These are phyloP conservation scores for Fomitopsis palustris DNA, from an alignment of 1,284 basidiomycete genomes.

Conservation along the genomic window DNA sequence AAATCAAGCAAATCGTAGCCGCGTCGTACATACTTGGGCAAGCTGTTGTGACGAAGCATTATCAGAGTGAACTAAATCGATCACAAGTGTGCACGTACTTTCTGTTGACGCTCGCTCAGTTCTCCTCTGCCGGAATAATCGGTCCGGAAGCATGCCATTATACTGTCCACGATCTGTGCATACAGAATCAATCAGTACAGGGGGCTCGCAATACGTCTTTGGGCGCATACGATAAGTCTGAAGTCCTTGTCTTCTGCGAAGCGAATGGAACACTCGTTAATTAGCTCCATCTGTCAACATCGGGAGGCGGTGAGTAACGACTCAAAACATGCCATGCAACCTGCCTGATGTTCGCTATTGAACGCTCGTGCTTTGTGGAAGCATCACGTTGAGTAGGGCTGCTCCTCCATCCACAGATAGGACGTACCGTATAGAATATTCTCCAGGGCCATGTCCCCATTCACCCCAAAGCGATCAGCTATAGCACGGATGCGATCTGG, in stretches of 20 bases:
- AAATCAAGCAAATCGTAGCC: background rate
- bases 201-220: background rate
- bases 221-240: conserved; percentile 53
- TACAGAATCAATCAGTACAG: conserved; percentile 1
- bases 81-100: conserved; percentile 40
- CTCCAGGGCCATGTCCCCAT: conserved; percentile 82
- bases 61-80: background rate
- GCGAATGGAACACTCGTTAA: conserved; percentile 79
- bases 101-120: conserved; percentile 89
- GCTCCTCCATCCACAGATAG: background rate
- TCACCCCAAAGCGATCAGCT: conserved; percentile 88
- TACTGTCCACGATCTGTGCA: conserved; percentile 82
- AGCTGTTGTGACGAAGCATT: conserved; percentile 37
- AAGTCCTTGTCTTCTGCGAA: conserved; percentile 84
- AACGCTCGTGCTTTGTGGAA: conserved; percentile 67
- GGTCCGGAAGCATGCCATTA: conserved; percentile 93
- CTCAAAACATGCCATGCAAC: background rate
- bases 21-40: conserved; percentile 46
- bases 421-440: conserved; percentile 76
- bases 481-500: conserved; percentile 88
- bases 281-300: conserved; percentile 70
- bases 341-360: conserved; percentile 84
- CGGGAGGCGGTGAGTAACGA: background rate
- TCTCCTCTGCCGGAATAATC: conserved; percentile 92
- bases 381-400: background rate